Evolutionary conservation across 2,329 filamentous ascomycete species (phyloP), one percentile per base, ranked within the genome.

Genomic region (Fusarium coicis): DNA sequence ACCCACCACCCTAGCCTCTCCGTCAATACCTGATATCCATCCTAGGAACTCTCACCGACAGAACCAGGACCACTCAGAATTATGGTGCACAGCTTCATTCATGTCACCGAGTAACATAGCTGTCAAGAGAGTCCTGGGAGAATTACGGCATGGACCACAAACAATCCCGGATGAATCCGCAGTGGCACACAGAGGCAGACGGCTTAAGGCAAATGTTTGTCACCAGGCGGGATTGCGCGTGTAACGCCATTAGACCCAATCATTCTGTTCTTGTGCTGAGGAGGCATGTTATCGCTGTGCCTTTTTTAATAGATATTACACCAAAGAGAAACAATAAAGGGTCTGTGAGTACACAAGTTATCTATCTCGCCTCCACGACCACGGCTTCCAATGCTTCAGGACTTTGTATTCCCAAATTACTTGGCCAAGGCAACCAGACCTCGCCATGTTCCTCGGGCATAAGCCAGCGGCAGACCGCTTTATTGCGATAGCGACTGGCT

Each of bases 141-240:
- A 68, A 74, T 74, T 69, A 73, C 67, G 58, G 64, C 70, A 74
- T 66, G 42, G 58, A 49, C 52, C 44, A 68, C 59, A 60, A 58
- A 63, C 66, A 40, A 66, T 69, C 54, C 72, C 64, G 62, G 57
- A 68, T 50, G 40, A 54, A 55, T 65, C 63, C 61, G 67, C 49
- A 57, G 68, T 74, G 67, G 62, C 62, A 76, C 74, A 61, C 28
- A 32, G 63, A 68, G 57, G 42, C 55, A 54, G 52, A 56, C 65
- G 66, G 59, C 73, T 69, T 68, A 62, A 72, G 69, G 67, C 68
- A 73, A 74, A 64, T 74, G 66, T 73, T 72, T 77, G 76, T 76
- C 73, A 68, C 65, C 63, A 49, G 23, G 59, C 63, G 70, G 67
- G 59, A 53, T 68, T 64, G 53, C 36, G 70, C 50, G 62, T 68